Evolutionary conservation across 2,329 filamentous ascomycete species (phyloP).

Genomic region (Fusarium napiforme): DNA sequence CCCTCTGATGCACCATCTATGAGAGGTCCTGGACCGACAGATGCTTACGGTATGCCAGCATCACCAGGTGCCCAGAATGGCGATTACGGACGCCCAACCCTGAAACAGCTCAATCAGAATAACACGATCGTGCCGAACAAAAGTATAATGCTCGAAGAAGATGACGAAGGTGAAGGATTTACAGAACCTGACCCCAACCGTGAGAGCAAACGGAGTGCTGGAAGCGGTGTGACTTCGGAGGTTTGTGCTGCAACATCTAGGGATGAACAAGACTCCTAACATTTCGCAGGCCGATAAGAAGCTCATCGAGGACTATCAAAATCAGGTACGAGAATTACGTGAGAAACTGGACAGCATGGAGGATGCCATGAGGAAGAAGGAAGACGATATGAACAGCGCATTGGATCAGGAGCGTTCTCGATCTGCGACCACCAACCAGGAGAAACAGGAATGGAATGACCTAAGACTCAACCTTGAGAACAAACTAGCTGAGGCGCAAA

Average conservation of each 20-base stretch:
- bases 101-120: constrained; percentile 86
- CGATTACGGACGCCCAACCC: constrained; percentile 79
- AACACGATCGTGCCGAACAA: constrained; percentile 98
- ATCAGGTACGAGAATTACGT: constrained; percentile 78
- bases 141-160: constrained; percentile 96
- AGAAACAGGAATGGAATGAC: constrained; percentile 78
- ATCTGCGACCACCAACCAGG: constrained; percentile 62
- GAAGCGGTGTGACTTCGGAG: constrained; percentile 50
- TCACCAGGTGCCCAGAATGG: constrained; percentile 69
- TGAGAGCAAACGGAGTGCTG: constrained; percentile 47
- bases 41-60: constrained; percentile 65
- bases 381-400: constrained; percentile 68
- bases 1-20: constrained; percentile 73
- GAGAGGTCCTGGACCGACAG: constrained; percentile 56
- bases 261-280: constrained; percentile 27
- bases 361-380: constrained; percentile 73
- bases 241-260: constrained; percentile 46
- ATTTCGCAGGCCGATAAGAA: constrained; percentile 71
- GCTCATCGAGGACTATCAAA: constrained; percentile 81
- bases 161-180: constrained; percentile 77
- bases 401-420: constrained; percentile 69
- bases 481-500: constrained; percentile 78
- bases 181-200: constrained; percentile 51
- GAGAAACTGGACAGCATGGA: constrained; percentile 80
- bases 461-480: constrained; percentile 74